Evolutionary conservation across 257 asterid species (phyloP).

Genomic region (Nicotiana attenuata): DNA sequence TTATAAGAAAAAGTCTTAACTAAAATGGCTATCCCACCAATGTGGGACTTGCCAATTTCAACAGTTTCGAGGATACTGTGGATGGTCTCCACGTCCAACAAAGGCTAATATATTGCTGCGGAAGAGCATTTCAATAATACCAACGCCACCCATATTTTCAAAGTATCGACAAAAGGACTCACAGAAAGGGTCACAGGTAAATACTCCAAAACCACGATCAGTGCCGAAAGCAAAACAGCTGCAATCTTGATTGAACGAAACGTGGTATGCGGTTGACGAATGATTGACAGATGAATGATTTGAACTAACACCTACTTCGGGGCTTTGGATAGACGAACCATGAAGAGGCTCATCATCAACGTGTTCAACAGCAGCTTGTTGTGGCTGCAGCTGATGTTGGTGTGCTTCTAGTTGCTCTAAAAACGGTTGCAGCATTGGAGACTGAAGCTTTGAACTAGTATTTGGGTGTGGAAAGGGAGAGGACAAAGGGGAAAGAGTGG

Average conservation of each 20-base stretch:
- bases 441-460: neutral
- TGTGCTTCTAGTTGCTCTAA: neutral
- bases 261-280: neutral
- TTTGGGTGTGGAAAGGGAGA: neutral
- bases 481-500: neutral
- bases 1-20: too few species aligned
- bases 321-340: neutral
- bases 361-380: neutral
- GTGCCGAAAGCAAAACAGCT: conserved; percentile 78
- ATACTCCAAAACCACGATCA: conserved; percentile 71
- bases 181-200: conserved; percentile 72
- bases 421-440: neutral
- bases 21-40: too few species aligned
- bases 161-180: conserved; percentile 79
- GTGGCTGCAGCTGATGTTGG: neutral
- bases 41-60: too few species aligned
- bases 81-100: conserved; percentile 77
- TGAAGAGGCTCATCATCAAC: neutral
- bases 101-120: conserved; percentile 67
- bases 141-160: conserved; percentile 63
- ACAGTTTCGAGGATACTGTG: conserved; percentile 68
- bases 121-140: conserved; percentile 79
- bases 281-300: neutral
- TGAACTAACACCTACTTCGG: neutral
- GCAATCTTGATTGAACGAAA: conserved; percentile 82